Evolutionary conservation across 345 rosid genomes (phyloP), one percentile per base, ranked within the genome.

Genomic region (Mercurialis annua): DNA sequence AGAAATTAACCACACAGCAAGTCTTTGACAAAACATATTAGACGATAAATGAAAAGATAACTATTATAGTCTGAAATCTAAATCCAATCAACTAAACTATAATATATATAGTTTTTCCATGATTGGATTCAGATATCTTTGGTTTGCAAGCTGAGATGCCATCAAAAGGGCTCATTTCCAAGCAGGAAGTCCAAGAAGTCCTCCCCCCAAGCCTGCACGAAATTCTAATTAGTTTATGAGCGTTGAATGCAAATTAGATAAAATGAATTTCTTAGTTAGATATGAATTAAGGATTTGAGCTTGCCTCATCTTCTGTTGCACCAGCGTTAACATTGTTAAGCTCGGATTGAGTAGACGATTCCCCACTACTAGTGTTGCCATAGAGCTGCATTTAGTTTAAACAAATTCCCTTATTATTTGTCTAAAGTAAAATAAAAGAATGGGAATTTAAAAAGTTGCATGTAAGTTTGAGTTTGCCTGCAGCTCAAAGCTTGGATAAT

Each of bases 61-160:
- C 7, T 57, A 17, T 57, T 5, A 33, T n/a, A 34, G 10, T 57
- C 30, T 31, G 1, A 57, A 57, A 30, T 57, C 43, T 33, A 30
- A 65, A 85, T 76, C 69, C 91, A 89, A 78, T 84, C 87, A 47
- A 74, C 49, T 60, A 82, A 76, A 72, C 24, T 15, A 31, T 31
- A 31, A 46, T n/a, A n/a, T n/a, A n/a, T n/a, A n/a, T 7, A 21
- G 24, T 18, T 26, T 24, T 15, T 67, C 31, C 43, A 21, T 29
- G 61, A 42, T 42, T 42, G 44, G 29, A 43, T 30, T 11, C 23
- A 21, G 75, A 33, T 40, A 40, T 66, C 12, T 15, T 2, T 54
- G 8, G 11, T 60, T 15, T 0, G 15, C 0, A 38, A 18, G 55
- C 20, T 64, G 65, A 15, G 31, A 11, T 10, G 65, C 0, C 3